Percentiles rank a stretch among this genome's conserved stretches.
phyloP scores from a whole-genome alignment of 1,284 basidiomycete species.

The Earliella scabrosa region DNA sequence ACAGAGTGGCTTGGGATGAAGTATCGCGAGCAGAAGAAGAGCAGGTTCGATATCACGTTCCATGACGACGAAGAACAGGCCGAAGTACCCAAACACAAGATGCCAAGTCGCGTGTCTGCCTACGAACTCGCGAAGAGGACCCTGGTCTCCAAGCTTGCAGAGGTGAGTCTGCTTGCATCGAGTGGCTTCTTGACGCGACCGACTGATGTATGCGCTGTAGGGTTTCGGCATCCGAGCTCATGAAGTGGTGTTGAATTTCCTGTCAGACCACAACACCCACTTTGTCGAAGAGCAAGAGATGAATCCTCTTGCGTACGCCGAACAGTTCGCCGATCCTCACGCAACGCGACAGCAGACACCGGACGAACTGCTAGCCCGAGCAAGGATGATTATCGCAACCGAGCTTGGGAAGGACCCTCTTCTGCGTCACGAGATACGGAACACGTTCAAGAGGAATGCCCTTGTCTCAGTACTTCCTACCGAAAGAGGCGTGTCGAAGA shows the following conservation, averaged over 20 bases:
- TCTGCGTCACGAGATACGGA: constrained; percentile 81
- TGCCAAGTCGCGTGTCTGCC: constrained; percentile 83
- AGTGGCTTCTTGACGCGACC: background rate
- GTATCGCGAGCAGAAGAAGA: constrained; percentile 79
- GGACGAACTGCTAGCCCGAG: constrained; percentile 72
- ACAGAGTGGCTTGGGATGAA: constrained; percentile 92
- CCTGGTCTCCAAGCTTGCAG: constrained; percentile 74
- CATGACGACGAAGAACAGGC: constrained; percentile 67
- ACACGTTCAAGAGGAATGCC: constrained; percentile 79
- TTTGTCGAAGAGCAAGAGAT: constrained; percentile 82
- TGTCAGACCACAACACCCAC: constrained; percentile 59
- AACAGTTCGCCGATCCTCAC: constrained; percentile 77
- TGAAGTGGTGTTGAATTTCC: constrained; percentile 83
- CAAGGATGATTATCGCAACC: constrained; percentile 86
- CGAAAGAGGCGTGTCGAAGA: constrained; percentile 89
- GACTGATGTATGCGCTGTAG: constrained; percentile 40
- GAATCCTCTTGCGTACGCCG: constrained; percentile 73
- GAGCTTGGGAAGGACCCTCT: constrained; percentile 95
- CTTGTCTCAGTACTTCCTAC: constrained; percentile 88
- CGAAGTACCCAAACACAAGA: constrained; percentile 73
- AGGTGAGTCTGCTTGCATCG: constrained; percentile 57
- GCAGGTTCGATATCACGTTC: constrained; percentile 70
- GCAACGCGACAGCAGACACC: constrained; percentile 56
- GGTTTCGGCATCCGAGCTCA: constrained; percentile 82
- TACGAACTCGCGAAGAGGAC: constrained; percentile 89